Base-by-base conservation (phyloP, 169 alveolate species). In the Cryptosporidium meleagridis region DNA sequence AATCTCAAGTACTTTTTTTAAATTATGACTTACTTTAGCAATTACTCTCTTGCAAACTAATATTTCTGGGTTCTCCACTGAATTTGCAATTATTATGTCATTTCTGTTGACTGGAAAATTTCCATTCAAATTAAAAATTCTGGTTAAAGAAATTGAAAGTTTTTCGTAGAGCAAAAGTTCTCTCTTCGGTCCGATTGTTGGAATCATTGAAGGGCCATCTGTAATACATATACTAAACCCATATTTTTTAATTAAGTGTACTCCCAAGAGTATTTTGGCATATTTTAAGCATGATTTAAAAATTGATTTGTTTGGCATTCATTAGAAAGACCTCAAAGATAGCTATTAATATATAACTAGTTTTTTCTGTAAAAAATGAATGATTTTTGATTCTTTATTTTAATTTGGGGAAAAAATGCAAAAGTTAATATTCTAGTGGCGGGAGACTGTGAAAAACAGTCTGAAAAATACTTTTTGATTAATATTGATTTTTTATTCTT, bases 131-230 rank as follows among this genome's bases (percentile, higher is more conserved):
- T 39, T 31, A 4, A 80, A 62, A 9, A 59, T 5, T 51, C 75
- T 80, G 70, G 59, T 33, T 3, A 73, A n/a, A 33, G 70, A 59
- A 53, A 73, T 26, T 3, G 61, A 35, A 31, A 80, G 75, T 26
- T 53, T 59, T 51, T 80, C 89, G 23, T 80, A 80, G 8, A 80
- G n/a, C 59, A 80, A 48, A n/a, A 80, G 5, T 44, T 80, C 89
- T 35, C 68, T 67, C 26, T 44, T 35, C 5, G 89, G 89, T 12
- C 89, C 75, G 14, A 80, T 80, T 37, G 89, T 80, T 80, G 89
- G 89, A 5, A 67, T 10, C 89, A 80, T 80, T 37, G 89, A 80
- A 44, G 89, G 75, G 0, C 89, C 89, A 62, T 62, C 67, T 10
- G 89, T 41, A 16, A 80, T n/a, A 44, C 89, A 80, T 16, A 80